phyloP scores from a whole-genome alignment of 208 protist species.

The Crithidia fasciculata region DNA sequence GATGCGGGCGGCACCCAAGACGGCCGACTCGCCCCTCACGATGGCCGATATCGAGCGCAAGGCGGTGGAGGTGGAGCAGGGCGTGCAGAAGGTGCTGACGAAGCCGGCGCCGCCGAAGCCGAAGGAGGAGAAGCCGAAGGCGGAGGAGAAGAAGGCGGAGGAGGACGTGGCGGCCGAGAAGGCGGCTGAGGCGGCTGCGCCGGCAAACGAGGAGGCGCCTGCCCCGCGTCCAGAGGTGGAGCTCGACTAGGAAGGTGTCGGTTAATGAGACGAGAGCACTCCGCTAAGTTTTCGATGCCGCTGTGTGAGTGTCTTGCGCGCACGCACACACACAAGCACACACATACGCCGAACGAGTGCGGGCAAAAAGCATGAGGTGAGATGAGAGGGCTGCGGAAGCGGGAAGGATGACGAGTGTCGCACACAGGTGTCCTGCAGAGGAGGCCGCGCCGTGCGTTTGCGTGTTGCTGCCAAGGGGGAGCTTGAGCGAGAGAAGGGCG shows the following conservation, averaged over 20 bases:
- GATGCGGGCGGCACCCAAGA: conserved; percentile 57
- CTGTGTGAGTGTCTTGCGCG: too few species aligned
- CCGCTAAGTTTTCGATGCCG: too few species aligned
- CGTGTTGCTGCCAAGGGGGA: too few species aligned
- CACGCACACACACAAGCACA: too few species aligned
- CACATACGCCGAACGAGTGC: too few species aligned
- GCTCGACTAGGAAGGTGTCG: conserved; percentile 39
- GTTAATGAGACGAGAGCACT: too few species aligned
- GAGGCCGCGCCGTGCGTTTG: too few species aligned
- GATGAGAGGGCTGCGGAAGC: too few species aligned
- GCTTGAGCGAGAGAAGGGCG: too few species aligned
- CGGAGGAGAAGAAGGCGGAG: conserved; percentile 28
- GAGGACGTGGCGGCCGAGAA: conserved; percentile 33
- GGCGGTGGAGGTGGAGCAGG: conserved; percentile 39
- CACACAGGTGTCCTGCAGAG: too few species aligned
- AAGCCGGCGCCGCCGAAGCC: conserved; percentile 53
- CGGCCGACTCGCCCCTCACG: conserved; percentile 44
- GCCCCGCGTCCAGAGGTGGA: conserved; percentile 29
- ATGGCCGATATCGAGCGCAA: conserved; percentile 41
- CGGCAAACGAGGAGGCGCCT: conserved; percentile 30
- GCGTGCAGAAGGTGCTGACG: conserved; percentile 54
- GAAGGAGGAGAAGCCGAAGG: conserved; percentile 39
- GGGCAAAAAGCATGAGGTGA: too few species aligned
- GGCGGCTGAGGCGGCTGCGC: not conserved
- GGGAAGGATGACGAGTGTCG: too few species aligned